Conservation (phyloP, 306 rosid genomes). For the Corylus americana region DNA sequence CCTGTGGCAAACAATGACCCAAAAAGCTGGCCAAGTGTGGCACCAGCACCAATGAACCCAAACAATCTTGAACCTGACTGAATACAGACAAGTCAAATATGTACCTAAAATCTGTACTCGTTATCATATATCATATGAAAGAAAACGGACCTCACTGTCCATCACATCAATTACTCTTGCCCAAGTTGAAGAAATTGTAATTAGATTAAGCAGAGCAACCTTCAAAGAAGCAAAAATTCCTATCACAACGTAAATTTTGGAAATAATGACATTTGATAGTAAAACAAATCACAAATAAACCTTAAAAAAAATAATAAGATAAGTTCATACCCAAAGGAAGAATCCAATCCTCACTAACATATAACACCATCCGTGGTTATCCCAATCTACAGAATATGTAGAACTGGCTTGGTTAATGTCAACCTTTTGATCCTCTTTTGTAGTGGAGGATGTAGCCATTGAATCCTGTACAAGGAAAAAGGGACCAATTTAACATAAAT, state of each 20-base stretch:
- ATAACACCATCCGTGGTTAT: slow-evolving; percentile 77
- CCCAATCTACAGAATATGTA: slow-evolving; percentile 56
- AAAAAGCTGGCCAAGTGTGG: slow-evolving; percentile 96
- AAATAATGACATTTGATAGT: slow-evolving; percentile 18
- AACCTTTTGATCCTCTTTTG: slow-evolving; percentile 42
- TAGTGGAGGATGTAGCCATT: slow-evolving; percentile 29
- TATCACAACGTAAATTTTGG: slow-evolving; percentile 25
- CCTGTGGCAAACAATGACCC: slow-evolving; percentile 91
- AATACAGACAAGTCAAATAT: slow-evolving; percentile 46
- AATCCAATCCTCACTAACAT: slow-evolving; percentile 81
- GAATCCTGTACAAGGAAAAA: slow-evolving; percentile 46
- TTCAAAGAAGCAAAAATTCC: slow-evolving; percentile 30
- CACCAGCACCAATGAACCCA: slow-evolving; percentile 98
- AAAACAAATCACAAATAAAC: slow-evolving; percentile 4
- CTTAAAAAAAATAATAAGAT: neutral
- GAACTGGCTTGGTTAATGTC: slow-evolving; percentile 45
- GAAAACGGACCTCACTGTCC: slow-evolving; percentile 74
- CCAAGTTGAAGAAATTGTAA: slow-evolving; percentile 90
- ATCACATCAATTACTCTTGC: slow-evolving; percentile 92
- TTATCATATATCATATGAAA: slow-evolving; percentile 27
- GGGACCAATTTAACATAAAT: slow-evolving; percentile 24
- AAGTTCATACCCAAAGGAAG: slow-evolving; percentile 82
- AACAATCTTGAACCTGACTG: slow-evolving; percentile 99
- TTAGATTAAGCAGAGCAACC: slow-evolving; percentile 64
- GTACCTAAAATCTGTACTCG: slow-evolving; percentile 2